Evolutionary conservation across 192 early-diverging fungal genomes (phyloP), one percentile per base, ranked within the genome.

Genomic region (Backusella parvicylindrica): DNA sequence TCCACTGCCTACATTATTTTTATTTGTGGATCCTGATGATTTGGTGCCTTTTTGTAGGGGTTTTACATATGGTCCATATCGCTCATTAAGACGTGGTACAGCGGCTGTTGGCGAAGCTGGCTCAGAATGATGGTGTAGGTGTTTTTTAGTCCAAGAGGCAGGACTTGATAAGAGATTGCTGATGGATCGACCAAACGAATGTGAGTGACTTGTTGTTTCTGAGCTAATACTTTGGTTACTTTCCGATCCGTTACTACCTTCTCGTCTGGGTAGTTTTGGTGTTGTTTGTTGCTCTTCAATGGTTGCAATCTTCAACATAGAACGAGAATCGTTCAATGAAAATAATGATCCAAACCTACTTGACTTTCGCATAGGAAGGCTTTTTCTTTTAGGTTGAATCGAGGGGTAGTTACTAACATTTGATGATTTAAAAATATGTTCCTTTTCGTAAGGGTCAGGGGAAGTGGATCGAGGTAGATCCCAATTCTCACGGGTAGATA

Each of bases 1-100:
- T 16, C 97, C 97, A 71, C 89, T 89, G 6, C 95, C 97, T 33
- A 99, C 91, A 33, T 76, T 73, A 32, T 81, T 76, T 53, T 76
- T 76, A 33, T 66, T 72, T 30, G 71, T 68, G 1, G 71, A 71
- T 1, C 71, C 64, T 1, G 65, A 31, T 1, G 66, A 15, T 16
- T 77, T 77, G 21, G 31, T 73, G 32, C 37, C 30, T 16, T 41
- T 64, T 37, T 68, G 36, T 16, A 12, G 6, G 2, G 74, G 74
- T 32, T 78, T 78, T 26, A 70, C 30, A 68, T 78, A 78, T 21
- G 13, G 15, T 1, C 77, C 77, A n/a, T 78, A 78, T 43, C 68
- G 72, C 6, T 63, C 64, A 12, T 66, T 63, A 13, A 78, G 65
- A 15, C 63, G 35, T 1, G 64, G 56, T 47, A 77, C 63, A 23